phyloP scores from a whole-genome alignment of 768 basidiomycete species.

The Bullera alba region DNA sequence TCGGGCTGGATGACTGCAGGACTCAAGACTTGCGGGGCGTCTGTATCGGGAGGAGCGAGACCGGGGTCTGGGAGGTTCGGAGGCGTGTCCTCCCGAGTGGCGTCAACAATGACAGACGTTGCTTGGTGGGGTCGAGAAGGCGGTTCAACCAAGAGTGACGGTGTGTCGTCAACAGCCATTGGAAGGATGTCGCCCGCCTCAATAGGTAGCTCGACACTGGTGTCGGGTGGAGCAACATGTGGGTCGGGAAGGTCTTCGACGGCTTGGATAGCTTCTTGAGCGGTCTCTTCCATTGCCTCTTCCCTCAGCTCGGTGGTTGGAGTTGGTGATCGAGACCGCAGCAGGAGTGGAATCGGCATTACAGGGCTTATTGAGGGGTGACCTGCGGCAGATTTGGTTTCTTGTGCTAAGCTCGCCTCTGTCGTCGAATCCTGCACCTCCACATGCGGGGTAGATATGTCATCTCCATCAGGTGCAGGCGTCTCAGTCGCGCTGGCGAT shows the following conservation, averaged over 20 bases:
- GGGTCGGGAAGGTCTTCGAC: slow-evolving; percentile 14
- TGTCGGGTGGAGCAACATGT: slow-evolving; percentile 4
- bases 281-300: too few relatives aligned
- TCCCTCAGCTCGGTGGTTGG: too few relatives aligned
- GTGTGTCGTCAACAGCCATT: slow-evolving; percentile 5
- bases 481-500: too few relatives aligned
- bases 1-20: neutral
- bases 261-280: too few relatives aligned
- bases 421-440: too few relatives aligned
- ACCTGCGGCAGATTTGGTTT: too few relatives aligned
- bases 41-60: slow-evolving; percentile 20
- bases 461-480: too few relatives aligned
- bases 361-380: too few relatives aligned
- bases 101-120: slow-evolving; percentile 4
- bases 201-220: too few relatives aligned
- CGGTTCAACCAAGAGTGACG: slow-evolving; percentile 11
- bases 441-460: too few relatives aligned
- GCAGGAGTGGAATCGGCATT: slow-evolving; percentile 1
- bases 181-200: too few relatives aligned
- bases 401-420: too few relatives aligned
- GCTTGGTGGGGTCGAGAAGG: slow-evolving; percentile 1
- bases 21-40: slow-evolving; percentile 3
- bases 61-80: slow-evolving; percentile 20
- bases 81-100: slow-evolving; percentile 9
- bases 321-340: neutral